A percentile compares a stretch with the other conserved stretches of the same genome.
Conservation (phyloP, 208 protist genomes). For the Leishmania turanica region DNA sequence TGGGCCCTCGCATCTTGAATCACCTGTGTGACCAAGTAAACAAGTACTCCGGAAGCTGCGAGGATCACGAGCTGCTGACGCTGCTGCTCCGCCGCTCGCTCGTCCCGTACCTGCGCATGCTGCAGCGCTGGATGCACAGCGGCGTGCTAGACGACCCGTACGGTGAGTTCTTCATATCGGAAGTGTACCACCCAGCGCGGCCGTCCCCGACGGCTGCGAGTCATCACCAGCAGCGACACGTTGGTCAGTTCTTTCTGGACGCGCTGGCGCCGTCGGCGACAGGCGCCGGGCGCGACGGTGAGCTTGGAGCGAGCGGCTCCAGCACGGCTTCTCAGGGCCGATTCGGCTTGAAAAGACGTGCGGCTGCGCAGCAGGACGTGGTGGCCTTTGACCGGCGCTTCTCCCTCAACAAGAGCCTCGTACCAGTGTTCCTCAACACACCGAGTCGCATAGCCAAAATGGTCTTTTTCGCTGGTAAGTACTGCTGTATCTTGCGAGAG, state of each 20-base stretch:
- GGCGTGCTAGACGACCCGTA: slow-evolving; percentile 83
- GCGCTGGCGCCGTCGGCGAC: slow-evolving; percentile 13
- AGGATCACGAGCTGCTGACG: slow-evolving; percentile 75
- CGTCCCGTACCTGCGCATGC: slow-evolving; percentile 75
- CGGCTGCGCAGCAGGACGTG: slow-evolving; percentile 32
- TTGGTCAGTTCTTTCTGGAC: slow-evolving; percentile 32
- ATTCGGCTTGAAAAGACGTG: slow-evolving; percentile 17
- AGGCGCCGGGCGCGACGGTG: not conserved
- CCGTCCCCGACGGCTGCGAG: slow-evolving; percentile 19
- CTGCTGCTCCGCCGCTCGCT: slow-evolving; percentile 79
- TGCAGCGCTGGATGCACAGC: slow-evolving; percentile 86
- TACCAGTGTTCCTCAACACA: slow-evolving; percentile 69
- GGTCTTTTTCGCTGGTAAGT: slow-evolving; percentile 86
- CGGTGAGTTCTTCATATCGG: slow-evolving; percentile 87
- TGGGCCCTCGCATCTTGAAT: slow-evolving; percentile 75
- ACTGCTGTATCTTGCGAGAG: slow-evolving; percentile 90
- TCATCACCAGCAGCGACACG: slow-evolving; percentile 30
- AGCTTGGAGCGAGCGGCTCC: slow-evolving; percentile 2
- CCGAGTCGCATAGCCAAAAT: slow-evolving; percentile 75
- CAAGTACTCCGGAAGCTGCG: slow-evolving; percentile 61
- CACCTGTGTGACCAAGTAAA: slow-evolving; percentile 72
- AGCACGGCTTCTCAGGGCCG: slow-evolving; percentile 5
- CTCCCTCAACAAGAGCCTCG: slow-evolving; percentile 82
- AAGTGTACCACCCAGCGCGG: slow-evolving; percentile 28
- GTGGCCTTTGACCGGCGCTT: slow-evolving; percentile 80